Evolutionary conservation across 805 yeast species (phyloP).

Genomic region (Jamesozyma hellenica): DNA sequence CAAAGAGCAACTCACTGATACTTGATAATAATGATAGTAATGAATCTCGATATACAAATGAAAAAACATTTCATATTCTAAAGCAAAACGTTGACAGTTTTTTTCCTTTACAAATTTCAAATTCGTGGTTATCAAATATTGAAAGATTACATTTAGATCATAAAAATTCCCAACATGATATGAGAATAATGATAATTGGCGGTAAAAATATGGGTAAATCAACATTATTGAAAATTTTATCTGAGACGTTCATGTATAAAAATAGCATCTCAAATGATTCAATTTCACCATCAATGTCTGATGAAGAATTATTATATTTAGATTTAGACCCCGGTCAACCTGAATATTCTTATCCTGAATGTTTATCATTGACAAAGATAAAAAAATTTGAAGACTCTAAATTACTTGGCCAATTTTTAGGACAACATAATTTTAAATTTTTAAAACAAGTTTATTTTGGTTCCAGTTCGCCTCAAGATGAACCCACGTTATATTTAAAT

Average conservation of each 20-base stretch:
- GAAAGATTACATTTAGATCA: slow-evolving; percentile 18
- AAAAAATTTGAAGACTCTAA: slow-evolving; percentile 10
- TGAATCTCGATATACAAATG: neutral
- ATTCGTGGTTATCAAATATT: slow-evolving; percentile 16
- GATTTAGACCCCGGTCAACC: slow-evolving; percentile 91
- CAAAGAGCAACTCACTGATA: slow-evolving; percentile 2
- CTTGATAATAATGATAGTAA: neutral
- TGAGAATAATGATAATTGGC: slow-evolving; percentile 32
- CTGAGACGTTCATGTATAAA: slow-evolving; percentile 36
- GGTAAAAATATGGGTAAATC: slow-evolving; percentile 77
- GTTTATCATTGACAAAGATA: slow-evolving; percentile 43
- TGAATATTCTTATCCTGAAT: slow-evolving; percentile 63
- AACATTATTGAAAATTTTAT: slow-evolving; percentile 46
- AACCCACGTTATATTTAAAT: slow-evolving; percentile 46
- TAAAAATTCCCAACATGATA: slow-evolving; percentile 15
- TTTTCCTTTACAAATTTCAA: slow-evolving; percentile 11
- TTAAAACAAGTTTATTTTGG: slow-evolving; percentile 42
- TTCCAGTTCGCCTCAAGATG: slow-evolving; percentile 54
- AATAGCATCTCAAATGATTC: slow-evolving; percentile 8
- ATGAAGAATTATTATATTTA: slow-evolving; percentile 36
- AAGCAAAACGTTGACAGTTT: slow-evolving; percentile 7
- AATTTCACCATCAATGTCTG: neutral
- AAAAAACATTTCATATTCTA: slow-evolving; percentile 10
- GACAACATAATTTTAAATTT: slow-evolving; percentile 12
- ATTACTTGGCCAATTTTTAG: slow-evolving; percentile 19